Evolutionary conservation across 2,329 filamentous ascomycete genomes (phyloP), one percentile per base, ranked within the genome.

Genomic region (Alternaria arbusti): DNA sequence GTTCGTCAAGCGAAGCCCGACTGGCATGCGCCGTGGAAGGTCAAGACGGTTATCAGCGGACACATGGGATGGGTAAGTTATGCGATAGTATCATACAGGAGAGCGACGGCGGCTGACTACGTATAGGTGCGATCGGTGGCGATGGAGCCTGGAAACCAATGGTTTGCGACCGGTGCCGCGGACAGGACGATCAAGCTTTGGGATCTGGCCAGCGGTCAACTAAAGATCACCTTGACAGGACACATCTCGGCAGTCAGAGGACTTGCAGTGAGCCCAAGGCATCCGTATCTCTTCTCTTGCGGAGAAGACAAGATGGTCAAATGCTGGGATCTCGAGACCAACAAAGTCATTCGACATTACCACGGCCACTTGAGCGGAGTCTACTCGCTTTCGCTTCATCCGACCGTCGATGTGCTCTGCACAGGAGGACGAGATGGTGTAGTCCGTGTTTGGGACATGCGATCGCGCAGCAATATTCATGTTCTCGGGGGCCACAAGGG

Each of bases 271-370:
- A 97, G 93, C 20, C 92, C 94, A 15, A 86, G 96, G 50, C 96
- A 99, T 82, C 96, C 96, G 0, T 99, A 99, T 77, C 87, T 99
- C 10, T 99, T 99, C 81, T 97, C 94, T 11, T 99, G 96, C 76
- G 96, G 93, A 62, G 96, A 99, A 81, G 96, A 99, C 80, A 99
- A 99, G 84, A 97, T 97, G 94, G 96, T 99, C 66, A 99, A 99
- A 82, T 99, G 96, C 83, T 99, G 96, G 96, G 96, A 99, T 83
- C 84, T 99, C 69, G 96, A 99, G 81, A 97, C 95, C n/a, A 99
- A 99, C 84, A 97, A 97, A 81, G 96, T 99, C 26, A 77, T 77
- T 7, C 72, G 73, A 49, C 94, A 97, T 81, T 99, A 98, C 80
- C 96, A 99, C 79, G 96, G 96, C 17, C 96, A 99, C 82, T 84